Evolutionary conservation across 495 filamentous ascomycete genomes (phyloP), one percentile per base, ranked within the genome.

Genomic region (Aspergillus bertholletiae): DNA sequence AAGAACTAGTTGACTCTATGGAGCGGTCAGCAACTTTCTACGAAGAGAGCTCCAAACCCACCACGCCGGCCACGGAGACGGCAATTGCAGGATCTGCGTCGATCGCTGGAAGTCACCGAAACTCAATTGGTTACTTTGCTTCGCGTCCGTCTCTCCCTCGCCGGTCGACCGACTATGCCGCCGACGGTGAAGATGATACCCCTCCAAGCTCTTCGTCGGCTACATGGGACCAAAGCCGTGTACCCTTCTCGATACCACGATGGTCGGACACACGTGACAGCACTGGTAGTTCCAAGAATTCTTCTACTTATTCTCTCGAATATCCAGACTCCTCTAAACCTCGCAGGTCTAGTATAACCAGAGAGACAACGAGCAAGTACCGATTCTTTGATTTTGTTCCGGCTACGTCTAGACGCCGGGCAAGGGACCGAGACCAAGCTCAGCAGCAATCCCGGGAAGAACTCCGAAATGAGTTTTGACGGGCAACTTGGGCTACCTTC

Each of bases 1-100:
- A 89, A 52, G 89, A 92, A 61, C 72, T 88, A 8, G 80, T 92
- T 28, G 88, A 92, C 58, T 85, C 84, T 41, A 74, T 86, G 73
- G 69, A 82, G 68, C 58, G 78, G 20, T 78, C 80, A 5, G 79
- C 66, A 61, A 84, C 66, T 35, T 74, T 72, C 66, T 80, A 66
- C 59, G 71, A 68, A 17, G 69, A 69, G 56, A 63, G 46, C 61
- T 62, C 66, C 22, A 69, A 70, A 58, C 74, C 69, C 62, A 66
- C 62, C 49, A 77, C 66, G 40, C 76, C 68, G 53, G 74, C 58
- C 50, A 69, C 58, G 62, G 80, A 67, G 45, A 69, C 58, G 65
- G 62, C 65, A 57, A 67, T 52, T 50, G 73, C 54, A 64, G 74
- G 37, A 68, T 76, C 57, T 57, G 76, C 48, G 63, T 57, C 64